Base-by-base conservation (phyloP, 371 early-diverging fungal species). In the Mortierella sp. region DNA sequence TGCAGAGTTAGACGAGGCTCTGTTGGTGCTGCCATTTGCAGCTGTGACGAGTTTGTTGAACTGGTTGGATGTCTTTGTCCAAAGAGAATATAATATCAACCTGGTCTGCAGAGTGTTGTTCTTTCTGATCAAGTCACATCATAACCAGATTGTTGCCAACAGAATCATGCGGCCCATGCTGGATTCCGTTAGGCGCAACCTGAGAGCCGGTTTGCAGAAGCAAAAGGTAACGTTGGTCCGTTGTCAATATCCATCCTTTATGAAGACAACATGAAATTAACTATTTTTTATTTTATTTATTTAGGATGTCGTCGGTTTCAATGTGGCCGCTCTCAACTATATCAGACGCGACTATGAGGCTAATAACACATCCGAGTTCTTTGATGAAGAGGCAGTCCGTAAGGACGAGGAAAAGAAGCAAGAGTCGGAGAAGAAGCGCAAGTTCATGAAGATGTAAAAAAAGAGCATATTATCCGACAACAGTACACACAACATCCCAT, bases 1-100 rank as follows among this genome's bases (percentile, higher is more conserved):
- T 5, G 89, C 91, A 53, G 96, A 97, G 43, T 75, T 98, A 49
- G 97, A 97, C 34, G 95, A 95, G 67, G 95, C 97, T 0, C 82
- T 98, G 68, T 83, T 97, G 83, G 92, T 95, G 29, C 83, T 98
- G 66, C 94, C 97, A 2, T 96, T 97, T 67, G 67, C 84, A 40
- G 91, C 93, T 26, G 93, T 96, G 31, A 85, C 89, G 29, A 90
- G 90, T 35, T 76, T 98, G 43, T 86, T 98, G 55, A 84, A 86
- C 37, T 93, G 93, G 74, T 76, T 97, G 53, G 91, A 90, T 63
- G 66, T 70, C 53, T 70, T 84, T 66, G 69, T 67, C 42, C 64
- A 66, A 42, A 84, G 94, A 87, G 90, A 88, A 45, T 93, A 92
- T 92, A 95, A 92, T 84, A 88, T 92, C 60, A 76, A 88, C 32